A percentile compares a stretch with the other conserved stretches of the same genome.
phyloP scores from a whole-genome alignment of 208 protist species.

The Leishmania mexicana region DNA sequence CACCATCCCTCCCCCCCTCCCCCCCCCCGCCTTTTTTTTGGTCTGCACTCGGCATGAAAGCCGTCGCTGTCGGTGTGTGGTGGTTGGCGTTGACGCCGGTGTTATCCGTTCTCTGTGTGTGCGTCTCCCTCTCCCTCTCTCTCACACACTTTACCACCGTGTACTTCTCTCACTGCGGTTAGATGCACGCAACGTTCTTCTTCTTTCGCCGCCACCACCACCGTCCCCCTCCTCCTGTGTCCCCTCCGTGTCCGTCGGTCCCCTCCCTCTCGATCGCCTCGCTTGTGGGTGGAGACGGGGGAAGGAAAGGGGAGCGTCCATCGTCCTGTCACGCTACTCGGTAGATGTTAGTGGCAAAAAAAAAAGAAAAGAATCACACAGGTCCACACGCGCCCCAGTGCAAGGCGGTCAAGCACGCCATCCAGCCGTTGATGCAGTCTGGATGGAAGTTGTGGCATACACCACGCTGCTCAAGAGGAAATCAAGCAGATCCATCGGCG shows the following conservation, averaged over 20 bases:
- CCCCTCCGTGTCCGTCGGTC: neutral
- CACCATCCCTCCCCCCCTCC: neutral
- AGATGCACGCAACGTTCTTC: slow-evolving; percentile 1
- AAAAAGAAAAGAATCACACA: neutral
- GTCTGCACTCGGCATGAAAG: neutral
- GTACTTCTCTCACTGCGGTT: neutral
- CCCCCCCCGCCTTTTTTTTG: too few species aligned
- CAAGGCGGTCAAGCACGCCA: slow-evolving; percentile 1
- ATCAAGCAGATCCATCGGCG: neutral
- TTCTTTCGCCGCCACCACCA: neutral
- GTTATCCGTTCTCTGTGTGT: neutral
- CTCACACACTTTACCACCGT: neutral
- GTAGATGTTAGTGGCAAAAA: neutral
- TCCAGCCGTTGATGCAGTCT: neutral
- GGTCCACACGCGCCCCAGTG: neutral
- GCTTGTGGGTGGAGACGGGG: too few species aligned
- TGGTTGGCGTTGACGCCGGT: neutral
- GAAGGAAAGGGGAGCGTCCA: neutral
- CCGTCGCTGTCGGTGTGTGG: neutral
- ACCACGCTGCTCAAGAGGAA: neutral
- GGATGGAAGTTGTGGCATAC: neutral
- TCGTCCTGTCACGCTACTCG: neutral
- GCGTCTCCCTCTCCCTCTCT: neutral
- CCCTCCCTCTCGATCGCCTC: neutral
- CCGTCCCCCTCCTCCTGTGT: neutral